A percentile compares a stretch with the other conserved stretches of the same genome.
These are phyloP conservation scores for Penicillium crustosum DNA, from an alignment of 2,329 filamentous ascomycete species.

Conservation along the genomic window DNA sequence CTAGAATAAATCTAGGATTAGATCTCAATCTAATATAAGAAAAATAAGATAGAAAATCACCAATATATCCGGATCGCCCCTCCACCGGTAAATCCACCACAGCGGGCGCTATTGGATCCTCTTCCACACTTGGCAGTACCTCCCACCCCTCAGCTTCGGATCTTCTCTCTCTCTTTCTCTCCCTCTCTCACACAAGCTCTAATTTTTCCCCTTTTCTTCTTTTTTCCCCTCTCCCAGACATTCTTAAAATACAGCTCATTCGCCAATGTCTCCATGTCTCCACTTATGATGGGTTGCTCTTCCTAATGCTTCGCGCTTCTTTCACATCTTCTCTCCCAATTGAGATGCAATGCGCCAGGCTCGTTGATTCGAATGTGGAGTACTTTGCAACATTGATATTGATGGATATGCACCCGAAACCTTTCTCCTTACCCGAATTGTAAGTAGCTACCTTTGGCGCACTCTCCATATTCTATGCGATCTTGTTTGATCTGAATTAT, in stretches of 20 bases:
- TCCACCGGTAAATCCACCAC: constrained; percentile 11
- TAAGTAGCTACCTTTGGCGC: background rate
- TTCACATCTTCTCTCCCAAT: constrained; percentile 1
- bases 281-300: background rate
- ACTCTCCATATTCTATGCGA: background rate
- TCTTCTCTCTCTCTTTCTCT: constrained; percentile 3
- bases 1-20: background rate
- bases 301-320: constrained; percentile 4
- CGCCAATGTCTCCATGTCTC: constrained; percentile 4
- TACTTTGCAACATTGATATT: background rate
- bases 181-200: background rate
- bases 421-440: background rate
- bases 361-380: constrained; percentile 2
- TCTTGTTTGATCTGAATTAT: background rate
- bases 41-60: background rate
- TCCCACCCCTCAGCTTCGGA: constrained; percentile 21
- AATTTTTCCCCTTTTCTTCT: background rate
- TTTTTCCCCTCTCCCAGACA: too few species aligned
- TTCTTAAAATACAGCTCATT: background rate
- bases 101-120: constrained; percentile 14
- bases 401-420: background rate
- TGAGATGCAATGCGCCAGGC: constrained; percentile 9
- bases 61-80: constrained; percentile 10
- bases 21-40: background rate
- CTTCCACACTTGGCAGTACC: constrained; percentile 21